Percentiles rank a stretch among this genome's conserved stretches.
Conservation (phyloP, 306 rosid species). For the Fagus crenata region DNA sequence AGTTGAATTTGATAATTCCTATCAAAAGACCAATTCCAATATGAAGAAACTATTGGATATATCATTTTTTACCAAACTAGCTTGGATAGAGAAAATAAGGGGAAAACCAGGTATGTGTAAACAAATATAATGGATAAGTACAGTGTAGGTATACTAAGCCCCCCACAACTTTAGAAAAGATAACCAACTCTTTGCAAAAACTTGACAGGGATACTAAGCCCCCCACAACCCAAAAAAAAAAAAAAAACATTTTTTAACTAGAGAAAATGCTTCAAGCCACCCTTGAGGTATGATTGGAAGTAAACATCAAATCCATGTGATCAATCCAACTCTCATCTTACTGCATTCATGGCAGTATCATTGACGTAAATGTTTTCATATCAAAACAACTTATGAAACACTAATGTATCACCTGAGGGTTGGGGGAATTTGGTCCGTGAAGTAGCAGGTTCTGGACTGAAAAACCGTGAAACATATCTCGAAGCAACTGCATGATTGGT, state of each 20-base stretch:
- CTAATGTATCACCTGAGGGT: slow-evolving; percentile 57
- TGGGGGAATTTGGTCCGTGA: slow-evolving; percentile 49
- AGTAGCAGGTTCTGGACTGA: slow-evolving; percentile 63
- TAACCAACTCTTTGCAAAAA: not conserved
- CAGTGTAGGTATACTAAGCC: not conserved
- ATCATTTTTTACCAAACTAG: not conserved
- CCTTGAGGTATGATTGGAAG: not conserved
- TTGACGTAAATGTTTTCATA: not conserved
- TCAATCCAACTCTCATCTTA: slow-evolving; percentile 6
- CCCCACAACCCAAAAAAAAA: too few relatives aligned
- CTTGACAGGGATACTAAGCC: not conserved
- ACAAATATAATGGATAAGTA: not conserved
- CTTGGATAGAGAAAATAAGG: not conserved
- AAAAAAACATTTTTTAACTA: too few relatives aligned
- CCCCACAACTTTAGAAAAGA: too few relatives aligned
- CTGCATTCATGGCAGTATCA: slow-evolving; percentile 13
- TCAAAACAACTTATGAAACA: slow-evolving; percentile 18
- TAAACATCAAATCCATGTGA: not conserved
- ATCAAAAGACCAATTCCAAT: not conserved
- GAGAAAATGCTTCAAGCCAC: not conserved
- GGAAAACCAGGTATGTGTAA: not conserved
- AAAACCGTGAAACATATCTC: slow-evolving; percentile 76
- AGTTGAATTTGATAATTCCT: not conserved
- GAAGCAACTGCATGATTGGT: slow-evolving; percentile 67
- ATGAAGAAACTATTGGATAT: not conserved